Evolutionary conservation across 2,329 filamentous ascomycete species (phyloP), one percentile per base, ranked within the genome.

Genomic region (Cryphonectria nitschkei): DNA sequence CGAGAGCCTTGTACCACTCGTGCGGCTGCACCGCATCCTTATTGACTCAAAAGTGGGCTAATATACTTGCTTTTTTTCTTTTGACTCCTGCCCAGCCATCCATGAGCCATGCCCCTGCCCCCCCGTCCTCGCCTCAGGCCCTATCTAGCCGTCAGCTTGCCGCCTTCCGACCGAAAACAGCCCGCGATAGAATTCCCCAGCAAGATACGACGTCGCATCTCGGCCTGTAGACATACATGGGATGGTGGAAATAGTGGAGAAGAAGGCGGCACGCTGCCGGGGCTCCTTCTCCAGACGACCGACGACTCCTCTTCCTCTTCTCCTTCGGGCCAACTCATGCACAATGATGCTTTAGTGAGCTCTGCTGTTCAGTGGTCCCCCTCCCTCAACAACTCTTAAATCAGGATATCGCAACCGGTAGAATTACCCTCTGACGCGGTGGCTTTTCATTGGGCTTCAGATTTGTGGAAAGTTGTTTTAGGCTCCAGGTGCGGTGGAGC

Each of bases 201-300:
- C 34, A 61, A 39, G 19, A 61, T 61, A 37, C 58, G 58, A 61
- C 58, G 22, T 61, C 58, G 58, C 32, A 61, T 61, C 16, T 61
- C 58, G 34, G 58, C 58, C 16, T 61, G 19, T 32, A 19, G n/a
- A 32, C 54, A 26, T 11, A 32, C 19, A 2, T 16, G 16, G 16
- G n/a, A 37, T 22, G 22, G 32, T 39, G 58, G 32, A 58, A 39
- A 22, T 22, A 22, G 32, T 39, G 58, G 32, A 58, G 54, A 56
- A 58, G 54, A 56, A 32, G 16, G 56, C 56, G 56, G 56, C 32
- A 19, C 11, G 58, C 58, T 61, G 58, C 46, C 32, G 39, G 34
- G 58, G 7, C 4, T 22, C 19, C 2, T 26, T 22, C 29, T 37
- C 29, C n/a, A 34, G 34, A 39, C 9, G 56, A 29, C 11, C 37